Evolutionary conservation across 2,329 filamentous ascomycete species (phyloP), one percentile per base, ranked within the genome.

Genomic region (Calonectria hongkongensis): DNA sequence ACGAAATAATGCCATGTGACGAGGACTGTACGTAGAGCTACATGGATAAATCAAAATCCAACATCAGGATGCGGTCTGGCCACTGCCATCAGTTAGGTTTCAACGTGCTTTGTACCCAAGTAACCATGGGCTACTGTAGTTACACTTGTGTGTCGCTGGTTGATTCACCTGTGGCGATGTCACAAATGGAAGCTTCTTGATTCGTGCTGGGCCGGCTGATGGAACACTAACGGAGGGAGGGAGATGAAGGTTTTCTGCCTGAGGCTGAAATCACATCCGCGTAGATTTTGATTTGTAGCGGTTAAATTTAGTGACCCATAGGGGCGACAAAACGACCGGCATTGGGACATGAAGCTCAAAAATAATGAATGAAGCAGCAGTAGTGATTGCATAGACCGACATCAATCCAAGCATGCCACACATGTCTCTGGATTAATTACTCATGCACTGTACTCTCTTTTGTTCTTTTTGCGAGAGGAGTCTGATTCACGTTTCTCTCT

Each of bases 251-350:
- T 45, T 72, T 72, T 68, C 18, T 80, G 79, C 79, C 79, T 80
- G 75, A 80, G 79, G 79, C 74, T 72, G 71, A 76, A 78, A 80
- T 74, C 68, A 74, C 58, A 21, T 68, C 50, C 72, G 64, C 28
- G 58, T 67, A 68, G 69, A 68, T 69, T 36, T 66, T 72, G 66
- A 73, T 72, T 72, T 72, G 74, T 70, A 76, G 78, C 36, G 75
- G 70, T 48, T 78, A 76, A 73, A 75, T 70, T 79, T 78, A 77
- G 43, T 41, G 65, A 58, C 48, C 30, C 54, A 39, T 8, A 39
- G 25, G 54, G 36, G 33, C 39, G 54, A 21, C n/a, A 25, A 21
- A 25, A 48, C 33, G 33, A 36, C 10, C 7, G 6, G 3, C 33
- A 36, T 3, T 13, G 30, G 10, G 33, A 36, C 33, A 36, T 36